Evolutionary conservation across 768 basidiomycete genomes (phyloP), one percentile per base, ranked within the genome.

Genomic region (Amanita muscaria): DNA sequence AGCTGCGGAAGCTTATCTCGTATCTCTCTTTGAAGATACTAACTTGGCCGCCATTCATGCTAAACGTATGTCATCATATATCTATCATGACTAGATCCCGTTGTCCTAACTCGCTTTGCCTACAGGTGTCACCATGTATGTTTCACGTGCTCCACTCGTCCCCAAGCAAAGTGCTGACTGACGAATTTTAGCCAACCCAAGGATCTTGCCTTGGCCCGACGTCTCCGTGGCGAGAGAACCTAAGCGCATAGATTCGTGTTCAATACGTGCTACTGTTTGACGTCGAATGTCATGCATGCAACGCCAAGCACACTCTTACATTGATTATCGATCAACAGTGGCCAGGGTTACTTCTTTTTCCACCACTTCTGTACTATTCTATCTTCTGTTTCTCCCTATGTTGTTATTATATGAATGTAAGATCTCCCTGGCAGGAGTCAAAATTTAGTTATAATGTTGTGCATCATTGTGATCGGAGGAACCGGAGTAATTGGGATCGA

Each of bases 1-100:
- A 64, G 90, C 88, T 39, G 85, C 87, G 40, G 90, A 93, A 72
- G 85, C 83, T 21, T 88, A 88, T 68, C 83, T 87, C 47, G 85
- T 87, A 57, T 86, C 82, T 19, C 74, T 29, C 27, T 29, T 29
- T 29, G 27, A 29, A 29, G 27, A 29, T 12, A 29, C 27, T 12
- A 29, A 29, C 27, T 29, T 29, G 27, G 27, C 27, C 12, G 27
- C 27, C 12, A 29, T 29, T 12, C 27, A 29, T 29, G 87, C 87
- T 42, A 89, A 89, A 67, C 83, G 87, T 69, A 62, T 64, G 58
- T 57, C 6, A 16, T 19, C 8, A 23, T 6, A 31, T 43, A 9
- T 25, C 23, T 1, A 12, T 44, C 4, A n/a, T 11, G 12, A 29
- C 27, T 40, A 11, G 10, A 14, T 16, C 29, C 21, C 6, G 7